Evolutionary conservation across 73 alveolate species (phyloP).

Genomic region (Stentor coeruleus): DNA sequence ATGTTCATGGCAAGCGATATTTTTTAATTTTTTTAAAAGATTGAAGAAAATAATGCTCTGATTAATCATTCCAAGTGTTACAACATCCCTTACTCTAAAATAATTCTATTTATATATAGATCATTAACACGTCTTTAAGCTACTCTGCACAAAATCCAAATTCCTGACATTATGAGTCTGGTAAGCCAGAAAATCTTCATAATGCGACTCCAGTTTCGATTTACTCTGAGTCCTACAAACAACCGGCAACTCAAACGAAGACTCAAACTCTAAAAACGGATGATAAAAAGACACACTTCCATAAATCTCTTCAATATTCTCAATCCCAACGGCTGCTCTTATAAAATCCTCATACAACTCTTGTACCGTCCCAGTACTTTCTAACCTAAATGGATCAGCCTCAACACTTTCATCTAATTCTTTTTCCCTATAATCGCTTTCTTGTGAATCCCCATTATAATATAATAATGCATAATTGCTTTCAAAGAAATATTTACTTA

Average conservation of each 20-base stretch:
- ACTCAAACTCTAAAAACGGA: slow-evolving; percentile 40
- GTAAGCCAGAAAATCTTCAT: slow-evolving; percentile 46
- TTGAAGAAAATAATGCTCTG: too few relatives aligned
- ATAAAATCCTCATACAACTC: neutral
- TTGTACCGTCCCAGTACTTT: slow-evolving; percentile 15
- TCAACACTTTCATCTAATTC: slow-evolving; percentile 24
- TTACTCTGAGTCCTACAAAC: slow-evolving; percentile 32
- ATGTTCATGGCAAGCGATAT: too few relatives aligned
- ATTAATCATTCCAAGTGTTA: too few relatives aligned
- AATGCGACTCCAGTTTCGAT: slow-evolving; percentile 35
- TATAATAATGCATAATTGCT: neutral
- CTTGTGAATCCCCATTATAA: slow-evolving; percentile 15
- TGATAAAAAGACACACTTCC: neutral
- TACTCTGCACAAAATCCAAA: slow-evolving; percentile 36
- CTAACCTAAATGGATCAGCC: neutral
- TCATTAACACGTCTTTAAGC: slow-evolving; percentile 31
- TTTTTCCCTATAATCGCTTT: slow-evolving; percentile 30
- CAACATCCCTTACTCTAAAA: too few relatives aligned
- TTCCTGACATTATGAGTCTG: slow-evolving; percentile 42
- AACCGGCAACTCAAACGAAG: slow-evolving; percentile 28
- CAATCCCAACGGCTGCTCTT: neutral
- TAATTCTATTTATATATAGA: too few relatives aligned
- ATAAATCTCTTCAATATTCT: slow-evolving; percentile 19
- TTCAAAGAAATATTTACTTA: neutral
- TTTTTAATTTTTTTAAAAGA: too few relatives aligned